Evolutionary conservation across 2,329 filamentous ascomycete species (phyloP), one percentile per base, ranked within the genome.

Genomic region (Fusarium robinianum): DNA sequence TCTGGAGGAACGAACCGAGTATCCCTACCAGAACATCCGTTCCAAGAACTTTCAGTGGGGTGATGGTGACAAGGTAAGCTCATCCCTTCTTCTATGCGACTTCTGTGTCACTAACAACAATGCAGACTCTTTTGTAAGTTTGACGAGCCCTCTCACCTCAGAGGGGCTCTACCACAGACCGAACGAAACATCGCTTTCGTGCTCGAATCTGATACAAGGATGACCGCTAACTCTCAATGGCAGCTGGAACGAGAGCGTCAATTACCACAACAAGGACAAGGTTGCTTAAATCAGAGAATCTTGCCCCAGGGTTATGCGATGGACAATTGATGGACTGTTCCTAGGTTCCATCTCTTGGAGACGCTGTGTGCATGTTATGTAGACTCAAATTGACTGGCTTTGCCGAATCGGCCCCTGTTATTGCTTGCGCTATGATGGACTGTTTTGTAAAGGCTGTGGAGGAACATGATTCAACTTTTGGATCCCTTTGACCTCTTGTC

Each of bases 11-110:
- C 87, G 88, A 67, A 75, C 80, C 64, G 89, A 97, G 78, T 99
- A 97, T 75, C 77, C 90, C 49, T 99, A 95, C 84, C 89, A 95
- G 83, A 99, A 99, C 81, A 88, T 99, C 72, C 88, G 94, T 70
- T 81, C 83, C 71, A 96, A 94, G 85, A 96, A 96, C 83, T 99
- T 75, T 80, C 84, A 83, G 66, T 99, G 88, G 88, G 91, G 92
- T 59, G 79, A 97, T 67, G 94, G 94, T 67, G 94, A 99, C 77
- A 94, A 97, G 88, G 88, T 90, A 43, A 67, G 70, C 22, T 19
- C 10, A 8, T 23, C 23, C 22, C 10, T 14, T 8, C 29, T 11
- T 15, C 10, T 24, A 35, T 36, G 11, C 29, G 10, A 22, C 26
- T 47, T 32, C 19, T 11, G n/a, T 8, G 11, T 41, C 46, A 41